Evolutionary conservation across 306 rosid species (phyloP).

Genomic region (Gastrolobium bilobum): DNA sequence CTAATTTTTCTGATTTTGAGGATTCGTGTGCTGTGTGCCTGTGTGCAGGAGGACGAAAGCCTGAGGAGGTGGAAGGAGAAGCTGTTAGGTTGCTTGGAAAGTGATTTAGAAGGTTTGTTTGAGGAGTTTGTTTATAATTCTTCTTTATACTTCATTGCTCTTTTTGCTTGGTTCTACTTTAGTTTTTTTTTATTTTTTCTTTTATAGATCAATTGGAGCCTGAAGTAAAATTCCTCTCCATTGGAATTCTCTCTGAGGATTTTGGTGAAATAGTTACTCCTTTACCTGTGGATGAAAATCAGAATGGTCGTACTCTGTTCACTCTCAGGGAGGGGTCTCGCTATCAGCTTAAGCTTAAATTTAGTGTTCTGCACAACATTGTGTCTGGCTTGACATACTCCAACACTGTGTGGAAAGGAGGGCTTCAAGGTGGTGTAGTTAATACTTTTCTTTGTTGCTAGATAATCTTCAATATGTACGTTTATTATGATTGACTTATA

Average conservation of each 20-base stretch:
- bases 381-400: slow-evolving; percentile 90
- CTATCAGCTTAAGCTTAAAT: slow-evolving; percentile 78
- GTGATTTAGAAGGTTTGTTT: slow-evolving; percentile 78
- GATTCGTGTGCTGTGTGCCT: slow-evolving; percentile 36
- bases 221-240: slow-evolving; percentile 89
- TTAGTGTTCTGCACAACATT: slow-evolving; percentile 89
- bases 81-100: slow-evolving; percentile 92
- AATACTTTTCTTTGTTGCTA: background rate
- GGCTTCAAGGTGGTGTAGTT: slow-evolving; percentile 73
- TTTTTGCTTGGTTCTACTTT: slow-evolving; percentile 38
- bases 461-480: slow-evolving; percentile 17
- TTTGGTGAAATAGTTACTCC: slow-evolving; percentile 77
- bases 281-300: slow-evolving; percentile 68
- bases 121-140: slow-evolving; percentile 13
- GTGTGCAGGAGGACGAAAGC: slow-evolving; percentile 90
- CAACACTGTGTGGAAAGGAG: slow-evolving; percentile 93
- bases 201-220: slow-evolving; percentile 77
- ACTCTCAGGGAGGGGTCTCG: slow-evolving; percentile 79
- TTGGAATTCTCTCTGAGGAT: slow-evolving; percentile 80
- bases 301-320: slow-evolving; percentile 62
- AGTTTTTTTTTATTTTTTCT: background rate
- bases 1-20: slow-evolving; percentile 33
- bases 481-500: slow-evolving; percentile 11
- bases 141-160: slow-evolving; percentile 28
- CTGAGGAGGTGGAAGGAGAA: slow-evolving; percentile 99